A percentile compares a stretch with the other conserved stretches of the same genome.
These are phyloP conservation scores for Nicotiana attenuata DNA, from an alignment of 257 asterid genomes.

Conservation along the genomic window DNA sequence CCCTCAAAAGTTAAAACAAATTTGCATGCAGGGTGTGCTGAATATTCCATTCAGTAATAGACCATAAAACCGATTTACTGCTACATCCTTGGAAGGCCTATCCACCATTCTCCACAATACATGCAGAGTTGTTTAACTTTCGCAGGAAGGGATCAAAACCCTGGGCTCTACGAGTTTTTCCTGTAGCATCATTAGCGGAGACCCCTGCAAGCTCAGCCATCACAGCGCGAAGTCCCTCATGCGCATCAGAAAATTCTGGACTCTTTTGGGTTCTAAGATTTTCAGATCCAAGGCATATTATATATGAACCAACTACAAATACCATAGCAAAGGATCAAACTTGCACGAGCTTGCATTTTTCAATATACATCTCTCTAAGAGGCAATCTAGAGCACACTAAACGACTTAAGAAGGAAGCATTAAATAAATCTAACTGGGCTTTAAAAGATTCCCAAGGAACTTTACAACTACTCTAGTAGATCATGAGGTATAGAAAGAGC, in stretches of 20 bases:
- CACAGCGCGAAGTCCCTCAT: neutral
- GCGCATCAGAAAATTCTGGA: neutral
- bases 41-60: neutral
- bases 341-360: neutral
- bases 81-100: neutral
- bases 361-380: neutral
- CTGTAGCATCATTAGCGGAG: neutral
- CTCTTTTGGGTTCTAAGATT: neutral
- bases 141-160: neutral
- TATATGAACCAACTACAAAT: neutral
- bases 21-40: neutral
- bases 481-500: neutral
- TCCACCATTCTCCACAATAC: neutral
- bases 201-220: neutral
- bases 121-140: neutral
- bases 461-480: neutral
- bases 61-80: neutral
- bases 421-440: neutral
- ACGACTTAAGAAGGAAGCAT: neutral
- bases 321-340: neutral
- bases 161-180: neutral
- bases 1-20: neutral
- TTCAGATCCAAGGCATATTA: neutral
- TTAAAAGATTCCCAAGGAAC: neutral
- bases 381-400: neutral